Base-by-base conservation (phyloP, 495 filamentous ascomycete species). In the Astrocystis sublimbata region DNA sequence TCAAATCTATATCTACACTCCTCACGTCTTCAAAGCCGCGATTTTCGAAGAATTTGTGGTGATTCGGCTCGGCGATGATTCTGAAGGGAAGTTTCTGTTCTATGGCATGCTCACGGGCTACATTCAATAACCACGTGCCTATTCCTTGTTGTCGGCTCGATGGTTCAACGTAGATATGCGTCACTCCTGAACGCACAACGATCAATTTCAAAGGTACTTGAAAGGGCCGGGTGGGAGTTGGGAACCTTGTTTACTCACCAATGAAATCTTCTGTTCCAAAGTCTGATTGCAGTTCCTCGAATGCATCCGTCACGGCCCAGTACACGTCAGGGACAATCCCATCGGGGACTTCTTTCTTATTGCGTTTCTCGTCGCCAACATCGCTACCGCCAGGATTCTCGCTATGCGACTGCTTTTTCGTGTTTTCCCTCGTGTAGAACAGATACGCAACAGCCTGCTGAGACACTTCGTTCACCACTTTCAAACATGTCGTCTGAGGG, bases 91-190 rank as follows among this genome's bases (percentile, higher is more conserved):
- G 33, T 2, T 38, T 40, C 26, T 36, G 49, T 6, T 17, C 26
- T 5, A 21, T 21, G 0, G 57, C 57, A 49, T 40, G 21, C 13
- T 45, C 55, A 3, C 31, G 41, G n/a, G 47, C 50, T 12, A 55
- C 19, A 17, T 42, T n/a, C 13, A 60, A 12, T 13, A 65, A 35
- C 19, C 19, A 24, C 13, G 49, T 40, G 28, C 62, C 62, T 30
- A 65, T 65, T 2, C 50, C 57, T 10, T 19, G 41, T n/a, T 24
- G 5, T 24, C 62, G 50, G 28, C 57, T 60, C 2, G 57, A 43
- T 26, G 62, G 62, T 10, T 60, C 31, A 5, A 65, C 62, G 38
- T 65, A 65, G 8, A 65, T 21, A 30, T 65, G 41, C n/a, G 40
- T 60, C 46, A 65, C 10, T 35, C 26, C 62, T 65, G 38, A n/a